Evolutionary conservation across 2,329 filamentous ascomycete species (phyloP).

Genomic region (Colletotrichum sojae): DNA sequence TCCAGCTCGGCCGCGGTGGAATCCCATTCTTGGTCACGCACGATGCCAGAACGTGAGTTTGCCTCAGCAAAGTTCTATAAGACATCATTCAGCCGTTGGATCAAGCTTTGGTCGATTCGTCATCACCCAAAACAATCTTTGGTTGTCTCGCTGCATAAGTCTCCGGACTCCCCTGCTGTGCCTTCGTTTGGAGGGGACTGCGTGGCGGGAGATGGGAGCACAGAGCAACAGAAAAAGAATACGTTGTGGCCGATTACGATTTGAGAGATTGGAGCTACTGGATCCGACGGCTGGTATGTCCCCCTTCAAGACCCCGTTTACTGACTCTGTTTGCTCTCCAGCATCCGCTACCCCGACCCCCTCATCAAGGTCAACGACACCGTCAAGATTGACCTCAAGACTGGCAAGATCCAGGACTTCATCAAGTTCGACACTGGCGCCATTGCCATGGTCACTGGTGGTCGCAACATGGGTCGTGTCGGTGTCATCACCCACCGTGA

Average conservation of each 20-base stretch:
- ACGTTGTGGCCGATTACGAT: slow-evolving; percentile 35
- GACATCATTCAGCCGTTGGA: slow-evolving; percentile 99
- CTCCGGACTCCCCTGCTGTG: not conserved
- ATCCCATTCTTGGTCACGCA: slow-evolving; percentile 99
- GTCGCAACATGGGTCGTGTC: slow-evolving; percentile 99
- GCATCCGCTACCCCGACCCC: slow-evolving; percentile 99
- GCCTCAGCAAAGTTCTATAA: slow-evolving; percentile 68
- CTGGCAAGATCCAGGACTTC: slow-evolving; percentile 98
- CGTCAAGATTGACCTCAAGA: slow-evolving; percentile 97
- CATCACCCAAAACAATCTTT: slow-evolving; percentile 44
- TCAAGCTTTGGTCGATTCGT: slow-evolving; percentile 91
- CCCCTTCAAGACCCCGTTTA: slow-evolving; percentile 46
- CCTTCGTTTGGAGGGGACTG: not conserved
- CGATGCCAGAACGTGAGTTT: slow-evolving; percentile 99
- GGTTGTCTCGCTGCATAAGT: slow-evolving; percentile 9
- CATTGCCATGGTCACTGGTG: slow-evolving; percentile 98
- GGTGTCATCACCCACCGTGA: slow-evolving; percentile 99
- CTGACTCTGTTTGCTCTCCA: slow-evolving; percentile 63
- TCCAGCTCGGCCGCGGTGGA: slow-evolving; percentile 98
- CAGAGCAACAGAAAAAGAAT: slow-evolving; percentile 38
- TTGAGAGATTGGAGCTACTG: slow-evolving; percentile 51
- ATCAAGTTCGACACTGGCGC: slow-evolving; percentile 99
- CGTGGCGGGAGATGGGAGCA: slow-evolving; percentile 9
- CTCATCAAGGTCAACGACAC: slow-evolving; percentile 99
- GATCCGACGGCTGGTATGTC: slow-evolving; percentile 69